A percentile compares a stretch with the other conserved stretches of the same genome.
phyloP scores from a whole-genome alignment of 2,329 filamentous ascomycete species.

The Pleurostoma richardsiae region DNA sequence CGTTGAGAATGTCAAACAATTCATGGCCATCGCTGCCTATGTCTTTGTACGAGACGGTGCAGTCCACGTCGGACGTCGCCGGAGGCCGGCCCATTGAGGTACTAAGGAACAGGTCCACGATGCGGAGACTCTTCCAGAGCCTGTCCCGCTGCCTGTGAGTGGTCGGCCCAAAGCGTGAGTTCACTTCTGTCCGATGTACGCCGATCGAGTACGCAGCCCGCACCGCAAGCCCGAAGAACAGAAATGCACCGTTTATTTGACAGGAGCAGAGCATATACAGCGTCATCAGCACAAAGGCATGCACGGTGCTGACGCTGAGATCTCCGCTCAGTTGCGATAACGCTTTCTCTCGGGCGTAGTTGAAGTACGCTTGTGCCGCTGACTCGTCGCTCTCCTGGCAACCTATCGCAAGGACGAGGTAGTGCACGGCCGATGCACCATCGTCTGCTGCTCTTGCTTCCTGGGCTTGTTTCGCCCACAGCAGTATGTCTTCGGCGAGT shows the following conservation, averaged over 20 bases:
- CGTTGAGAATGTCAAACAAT: constrained; percentile 39
- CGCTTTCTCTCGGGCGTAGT: constrained; percentile 41
- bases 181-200: constrained; percentile 48
- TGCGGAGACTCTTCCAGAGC: constrained; percentile 48
- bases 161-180: constrained; percentile 41
- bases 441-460: constrained; percentile 27
- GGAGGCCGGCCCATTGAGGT: constrained; percentile 50
- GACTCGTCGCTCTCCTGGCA: constrained; percentile 34
- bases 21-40: constrained; percentile 30
- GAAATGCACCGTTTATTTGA: constrained; percentile 49
- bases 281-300: constrained; percentile 44
- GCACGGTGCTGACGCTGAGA: constrained; percentile 42
- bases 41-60: constrained; percentile 42
- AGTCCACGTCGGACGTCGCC: constrained; percentile 48
- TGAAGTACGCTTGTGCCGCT: constrained; percentile 39
- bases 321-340: constrained; percentile 38
- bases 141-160: constrained; percentile 39
- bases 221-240: constrained; percentile 49
- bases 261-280: constrained; percentile 50
- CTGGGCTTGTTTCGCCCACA: constrained; percentile 30
- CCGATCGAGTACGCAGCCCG: constrained; percentile 49
- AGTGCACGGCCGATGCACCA: constrained; percentile 18
- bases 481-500: constrained; percentile 31
- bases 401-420: constrained; percentile 45
- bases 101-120: constrained; percentile 47